These are phyloP conservation scores for Fomitopsis pulvina DNA, from an alignment of 768 basidiomycete species.

Conservation along the genomic window DNA sequence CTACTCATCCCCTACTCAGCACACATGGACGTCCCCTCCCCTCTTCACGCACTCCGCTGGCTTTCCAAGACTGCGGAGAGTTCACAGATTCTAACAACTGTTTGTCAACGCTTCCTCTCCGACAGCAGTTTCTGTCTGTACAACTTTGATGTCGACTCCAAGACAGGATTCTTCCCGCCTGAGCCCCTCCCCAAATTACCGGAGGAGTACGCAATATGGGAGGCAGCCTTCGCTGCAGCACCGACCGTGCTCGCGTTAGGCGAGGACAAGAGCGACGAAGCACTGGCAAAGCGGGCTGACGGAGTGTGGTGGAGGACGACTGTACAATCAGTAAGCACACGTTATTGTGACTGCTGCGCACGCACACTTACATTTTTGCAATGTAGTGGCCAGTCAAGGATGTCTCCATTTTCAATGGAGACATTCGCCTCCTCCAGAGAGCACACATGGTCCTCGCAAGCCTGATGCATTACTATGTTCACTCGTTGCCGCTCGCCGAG, in stretches of 20 bases:
- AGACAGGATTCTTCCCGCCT: constrained; percentile 82
- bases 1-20: background rate
- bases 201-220: constrained; percentile 59
- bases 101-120: constrained; percentile 1
- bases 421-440: constrained; percentile 64
- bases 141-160: constrained; percentile 47
- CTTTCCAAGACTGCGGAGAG: constrained; percentile 7
- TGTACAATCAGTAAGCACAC: constrained; percentile 52
- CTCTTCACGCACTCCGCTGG: constrained; percentile 16
- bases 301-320: constrained; percentile 65
- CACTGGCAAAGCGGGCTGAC: constrained; percentile 38
- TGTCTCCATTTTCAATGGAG: constrained; percentile 41
- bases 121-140: constrained; percentile 1
- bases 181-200: constrained; percentile 52
- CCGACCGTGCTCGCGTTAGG: constrained; percentile 48
- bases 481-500: constrained; percentile 53
- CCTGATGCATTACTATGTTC: constrained; percentile 86
- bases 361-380: constrained; percentile 7
- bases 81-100: background rate
- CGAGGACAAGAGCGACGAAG: constrained; percentile 44
- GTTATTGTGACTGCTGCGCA: background rate
- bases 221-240: constrained; percentile 53
- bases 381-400: constrained; percentile 68
- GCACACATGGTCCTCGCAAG: constrained; percentile 89
- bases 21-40: constrained; percentile 17